Evolutionary conservation across 2,329 filamentous ascomycete species (phyloP), one percentile per base, ranked within the genome.

Genomic region (Colletotrichum echinochloae): DNA sequence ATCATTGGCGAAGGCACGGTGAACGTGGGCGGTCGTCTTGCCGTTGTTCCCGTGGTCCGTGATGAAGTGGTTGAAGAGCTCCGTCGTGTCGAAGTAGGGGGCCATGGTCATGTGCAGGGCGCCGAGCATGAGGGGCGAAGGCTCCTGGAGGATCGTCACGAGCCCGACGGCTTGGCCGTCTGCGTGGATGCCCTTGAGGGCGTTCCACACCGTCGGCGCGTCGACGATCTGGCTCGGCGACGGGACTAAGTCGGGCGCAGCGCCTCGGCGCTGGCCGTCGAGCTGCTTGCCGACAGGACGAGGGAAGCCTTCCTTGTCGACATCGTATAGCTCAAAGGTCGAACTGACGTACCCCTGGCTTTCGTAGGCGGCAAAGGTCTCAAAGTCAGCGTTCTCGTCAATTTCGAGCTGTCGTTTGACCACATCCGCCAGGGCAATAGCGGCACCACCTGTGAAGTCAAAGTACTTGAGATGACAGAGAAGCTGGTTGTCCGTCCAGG

Each of bases 41-140:
- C 84, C 79, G 39, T 80, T 78, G 77, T 84, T 82, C 35, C 76
- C 77, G 9, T 75, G 77, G n/a, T 86, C 84, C 16, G 85, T 82
- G 6, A 89, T 83, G 20, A 91, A 80, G 71, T 88, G 83, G 20
- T 79, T 77, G 67, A 88, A 87, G 1, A 91, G 80, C 71, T 90
- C 88, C 57, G 89, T 84, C 86, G 91, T 88, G 74, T 91, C 88
- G 73, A 91, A 91, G 67, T 86, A 80, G 16, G 84, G 76, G 35
- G 84, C 81, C 81, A 90, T 85, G 3, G 88, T 88, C 65, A 89
- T 79, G 75, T 91, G 89, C 2, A 90, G 79, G 0, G 87, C 87
- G 2, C 85, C 88, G 61, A 91, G 87, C 44, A 89, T 83, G 8
- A 90, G 83, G 0, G 89, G 87, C 2, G 87, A 86, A 1, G 88